Evolutionary conservation across 176 grass and related monocot species (phyloP), one percentile per base, ranked within the genome.

Genomic region (Saccharum officinarum): DNA sequence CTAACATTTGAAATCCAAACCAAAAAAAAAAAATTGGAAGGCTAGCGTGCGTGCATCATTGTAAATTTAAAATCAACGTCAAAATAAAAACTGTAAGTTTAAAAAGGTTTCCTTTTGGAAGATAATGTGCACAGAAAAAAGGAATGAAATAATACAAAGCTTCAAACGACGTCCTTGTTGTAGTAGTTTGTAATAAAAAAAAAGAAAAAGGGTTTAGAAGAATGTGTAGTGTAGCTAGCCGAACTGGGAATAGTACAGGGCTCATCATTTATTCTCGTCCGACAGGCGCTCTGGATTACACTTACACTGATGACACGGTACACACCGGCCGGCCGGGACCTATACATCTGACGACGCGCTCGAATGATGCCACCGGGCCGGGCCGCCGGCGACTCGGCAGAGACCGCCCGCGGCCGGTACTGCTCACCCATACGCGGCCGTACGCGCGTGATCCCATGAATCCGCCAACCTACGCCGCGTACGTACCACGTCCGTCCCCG

Each of bases 381-480:
- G 25, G 77, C 40, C 41, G 23, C 57, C 3, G 30, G 31, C 50
- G 57, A 61, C 57, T 23, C 55, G 20, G 8, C 55, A n/a, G 54
- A 59, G 16, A 46, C 18, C 52, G 52, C 52, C 52, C 45, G 50
- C 49, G 17, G 55, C 22, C 22, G 55, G 55, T 22, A 70, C 79
- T 70, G 79, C 33, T 81, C 66, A 16, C 23, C 41, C 61, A 87
- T 75, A 75, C 78, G 33, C 7, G 15, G 47, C 47, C 47, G 47
- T 50, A 50, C 47, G 47, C 47, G 61, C 73, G 44, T 30, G 44
- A 50, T 46, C 26, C 72, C 46, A 73, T 47, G 71, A 31, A 26
- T 8, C 42, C 42, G 2, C 71, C 71, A 44, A n/a, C 31, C 36
- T 26, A 38, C 50, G 20, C 10, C 59, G n/a, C n/a, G 80, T 30